Base-by-base conservation (phyloP, 2,329 filamentous ascomycete species). In the Chaetomium sp. region DNA sequence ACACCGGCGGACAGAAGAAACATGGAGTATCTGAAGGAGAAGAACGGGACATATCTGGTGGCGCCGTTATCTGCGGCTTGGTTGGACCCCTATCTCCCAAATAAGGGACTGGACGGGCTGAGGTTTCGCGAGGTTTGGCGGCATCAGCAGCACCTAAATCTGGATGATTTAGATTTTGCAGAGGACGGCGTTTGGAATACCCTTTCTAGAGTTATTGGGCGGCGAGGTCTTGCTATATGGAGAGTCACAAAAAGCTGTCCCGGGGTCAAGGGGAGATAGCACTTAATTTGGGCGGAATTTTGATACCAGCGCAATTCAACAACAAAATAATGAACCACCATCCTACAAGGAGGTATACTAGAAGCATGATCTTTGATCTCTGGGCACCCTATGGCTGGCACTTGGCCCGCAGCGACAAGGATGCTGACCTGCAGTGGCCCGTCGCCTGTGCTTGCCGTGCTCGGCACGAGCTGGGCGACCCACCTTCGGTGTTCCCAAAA, bases 141-240 rank as follows among this genome's bases (percentile, higher is more conserved):
- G 65, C 83, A 91, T 71, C 78, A 77, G 55, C 81, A 82, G 62
- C 91, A 94, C 75, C 76, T 94, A 38, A 93, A 92, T 71, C 78
- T 94, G 50, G 91, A 94, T 75, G 91, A 94, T 76, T 79, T 94
- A 73, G 90, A 93, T 73, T 92, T 91, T 79, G 89, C 80, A 2
- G 87, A 90, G 66, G 90, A 93, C 70, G 91, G 91, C 6, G 80
- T 93, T 58, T 89, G 86, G 88, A 81, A 84, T 66, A 93, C 91
- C 8, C 75, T 94, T 54, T 78, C 81, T 42, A 80, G 90, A 69
- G 89, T 93, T 4, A 77, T 92, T 69, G 87, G 87, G 45, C 80
- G 86, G 69, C 79, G 87, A 57, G 87, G 87, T 6, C 75, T 90
- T 19, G 83, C 81, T 38, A 84, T 82, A 45, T 90, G 87, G 87